Percentiles rank a stretch among this genome's conserved stretches.
Conservation (phyloP, 306 rosid genomes). For the Begonia masoniana region DNA sequence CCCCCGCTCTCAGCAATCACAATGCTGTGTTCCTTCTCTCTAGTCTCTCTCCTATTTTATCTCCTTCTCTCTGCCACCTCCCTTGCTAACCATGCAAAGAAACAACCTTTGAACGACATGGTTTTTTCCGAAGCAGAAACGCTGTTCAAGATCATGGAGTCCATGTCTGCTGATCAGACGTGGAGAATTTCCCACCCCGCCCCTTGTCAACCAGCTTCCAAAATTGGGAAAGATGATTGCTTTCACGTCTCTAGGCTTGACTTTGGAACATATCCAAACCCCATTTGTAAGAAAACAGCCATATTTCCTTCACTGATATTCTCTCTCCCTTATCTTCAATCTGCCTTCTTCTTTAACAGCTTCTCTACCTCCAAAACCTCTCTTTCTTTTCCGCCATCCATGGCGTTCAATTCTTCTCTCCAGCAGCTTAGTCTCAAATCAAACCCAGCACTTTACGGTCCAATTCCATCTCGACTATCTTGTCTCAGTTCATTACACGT, state of each 20-base stretch:
- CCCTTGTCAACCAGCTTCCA: conserved; percentile 31
- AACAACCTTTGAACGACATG: conserved; percentile 1
- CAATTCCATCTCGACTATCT: conserved; percentile 34
- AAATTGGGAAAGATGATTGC: conserved; percentile 7
- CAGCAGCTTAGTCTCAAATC: conserved; percentile 38
- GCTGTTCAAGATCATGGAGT: conserved; percentile 39
- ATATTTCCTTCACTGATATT: conserved; percentile 27
- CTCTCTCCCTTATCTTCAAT: conserved; percentile 28
- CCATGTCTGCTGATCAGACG: conserved; percentile 32
- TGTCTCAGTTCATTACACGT: conserved; percentile 25
- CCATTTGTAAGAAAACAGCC: conserved; percentile 26
- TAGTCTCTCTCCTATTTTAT: conserved; percentile 10
- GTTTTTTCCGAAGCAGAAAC: conserved; percentile 28
- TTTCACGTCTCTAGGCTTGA: conserved; percentile 38
- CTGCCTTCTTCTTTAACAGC: conserved; percentile 35
- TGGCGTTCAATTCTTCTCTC: conserved; percentile 12
- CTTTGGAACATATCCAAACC: conserved; percentile 27
- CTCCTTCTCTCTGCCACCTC: conserved; percentile 8
- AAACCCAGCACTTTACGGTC: conserved; percentile 24
- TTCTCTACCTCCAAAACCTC: conserved; percentile 18
- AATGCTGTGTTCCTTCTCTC: conserved; percentile 14
- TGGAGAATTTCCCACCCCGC: conserved; percentile 32
- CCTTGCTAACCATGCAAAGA: too few species aligned
- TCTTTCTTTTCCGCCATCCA: conserved; percentile 11
- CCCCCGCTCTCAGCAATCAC: too few species aligned